Evolutionary conservation across 176 grass and related monocot species (phyloP).

Genomic region (Melocanna baccifera): DNA sequence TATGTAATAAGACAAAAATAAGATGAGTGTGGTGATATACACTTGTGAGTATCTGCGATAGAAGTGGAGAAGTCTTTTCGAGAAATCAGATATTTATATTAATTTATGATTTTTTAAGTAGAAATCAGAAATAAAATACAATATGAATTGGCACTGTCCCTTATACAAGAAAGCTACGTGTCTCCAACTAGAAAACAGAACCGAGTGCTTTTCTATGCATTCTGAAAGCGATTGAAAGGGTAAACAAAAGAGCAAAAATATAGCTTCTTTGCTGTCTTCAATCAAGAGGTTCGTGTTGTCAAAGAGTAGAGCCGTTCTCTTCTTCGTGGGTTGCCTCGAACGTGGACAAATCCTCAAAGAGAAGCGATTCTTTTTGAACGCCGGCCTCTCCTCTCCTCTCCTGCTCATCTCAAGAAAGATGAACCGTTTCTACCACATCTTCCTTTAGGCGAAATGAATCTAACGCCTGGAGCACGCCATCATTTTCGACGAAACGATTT

Average conservation of each 20-base stretch:
- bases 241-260: neutral
- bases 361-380: neutral
- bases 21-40: no score
- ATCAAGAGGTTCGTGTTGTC: neutral
- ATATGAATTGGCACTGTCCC: no score
- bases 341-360: neutral
- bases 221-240: neutral
- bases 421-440: neutral
- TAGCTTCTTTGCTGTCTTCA: neutral
- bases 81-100: no score
- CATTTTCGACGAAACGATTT: neutral
- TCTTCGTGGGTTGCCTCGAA: neutral
- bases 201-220: neutral
- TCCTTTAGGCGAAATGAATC: neutral
- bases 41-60: no score
- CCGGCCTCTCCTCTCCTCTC: neutral
- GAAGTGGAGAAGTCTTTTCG: rapidly evolving
- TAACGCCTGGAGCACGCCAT: neutral
- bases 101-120: no score
- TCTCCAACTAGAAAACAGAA: neutral
- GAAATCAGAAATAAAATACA: no score
- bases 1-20: rapidly evolving
- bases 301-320: neutral
- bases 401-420: neutral
- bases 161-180: constrained; percentile 11